Evolutionary conservation across 108 stramenopile genomes (phyloP).

Genomic region (Parietichytrium sp.): DNA sequence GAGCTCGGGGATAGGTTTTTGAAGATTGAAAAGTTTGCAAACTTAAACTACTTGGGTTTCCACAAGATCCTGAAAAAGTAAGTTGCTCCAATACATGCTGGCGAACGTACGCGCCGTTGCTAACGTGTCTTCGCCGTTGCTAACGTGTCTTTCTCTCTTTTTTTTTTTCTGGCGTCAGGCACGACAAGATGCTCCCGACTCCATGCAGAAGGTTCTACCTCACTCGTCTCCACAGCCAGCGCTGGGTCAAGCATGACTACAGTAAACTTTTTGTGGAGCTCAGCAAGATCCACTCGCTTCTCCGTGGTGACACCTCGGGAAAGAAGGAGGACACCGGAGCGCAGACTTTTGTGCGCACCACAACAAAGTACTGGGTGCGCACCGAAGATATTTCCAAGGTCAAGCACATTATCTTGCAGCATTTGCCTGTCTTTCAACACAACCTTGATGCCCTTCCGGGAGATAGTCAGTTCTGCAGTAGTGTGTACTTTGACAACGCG

Average conservation of each 20-base stretch:
- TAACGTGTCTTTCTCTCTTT: no score
- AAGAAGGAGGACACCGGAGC: conserved; percentile 69
- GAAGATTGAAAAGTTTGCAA: conserved; percentile 89
- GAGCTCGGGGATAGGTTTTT: conserved; percentile 57
- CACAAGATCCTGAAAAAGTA: conserved; percentile 96
- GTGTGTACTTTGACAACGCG: conserved; percentile 71
- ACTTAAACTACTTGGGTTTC: conserved; percentile 93
- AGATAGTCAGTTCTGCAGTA: conserved; percentile 89
- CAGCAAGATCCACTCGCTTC: conserved; percentile 69
- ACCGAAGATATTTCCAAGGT: conserved; percentile 87
- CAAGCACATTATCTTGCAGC: conserved; percentile 83
- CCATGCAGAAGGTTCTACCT: conserved; percentile 87
- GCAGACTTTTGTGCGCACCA: conserved; percentile 81
- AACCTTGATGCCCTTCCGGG: conserved; percentile 73
- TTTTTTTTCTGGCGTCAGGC: no score
- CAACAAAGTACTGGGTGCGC: conserved; percentile 96
- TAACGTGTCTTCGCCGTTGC: no score
- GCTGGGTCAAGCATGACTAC: conserved; percentile 92
- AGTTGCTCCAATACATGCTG: no score
- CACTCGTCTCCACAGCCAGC: conserved; percentile 87
- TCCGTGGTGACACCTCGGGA: conserved; percentile 73
- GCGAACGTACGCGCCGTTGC: no score
- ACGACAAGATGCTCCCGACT: conserved; percentile 84
- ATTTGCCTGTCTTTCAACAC: conserved; percentile 90
- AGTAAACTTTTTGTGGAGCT: conserved; percentile 84